Evolutionary conservation across 768 basidiomycete species (phyloP).

Genomic region (Candolleomyces efflorescens): DNA sequence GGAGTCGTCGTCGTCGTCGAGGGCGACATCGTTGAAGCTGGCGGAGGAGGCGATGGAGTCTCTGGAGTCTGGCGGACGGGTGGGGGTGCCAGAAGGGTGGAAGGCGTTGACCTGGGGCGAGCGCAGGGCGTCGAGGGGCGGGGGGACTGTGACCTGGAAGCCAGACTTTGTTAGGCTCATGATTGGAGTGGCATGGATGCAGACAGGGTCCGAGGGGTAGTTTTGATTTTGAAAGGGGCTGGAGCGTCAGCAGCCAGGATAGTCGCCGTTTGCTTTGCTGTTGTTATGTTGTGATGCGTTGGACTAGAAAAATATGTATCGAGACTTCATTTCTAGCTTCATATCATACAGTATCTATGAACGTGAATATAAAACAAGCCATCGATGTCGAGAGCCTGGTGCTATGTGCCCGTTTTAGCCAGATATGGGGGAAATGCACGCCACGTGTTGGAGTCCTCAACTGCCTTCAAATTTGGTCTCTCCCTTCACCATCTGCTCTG

Average conservation of each 20-base stretch:
- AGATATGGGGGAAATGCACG: background rate
- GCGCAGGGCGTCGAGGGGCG: constrained; percentile 43
- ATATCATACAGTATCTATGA: background rate
- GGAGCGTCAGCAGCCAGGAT: background rate
- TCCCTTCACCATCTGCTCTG: background rate
- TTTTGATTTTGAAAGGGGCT: background rate
- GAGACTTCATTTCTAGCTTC: too few species aligned
- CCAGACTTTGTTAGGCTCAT: constrained; percentile 12
- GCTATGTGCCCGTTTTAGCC: background rate
- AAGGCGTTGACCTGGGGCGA: constrained; percentile 40
- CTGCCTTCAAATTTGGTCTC: background rate
- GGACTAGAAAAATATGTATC: too few species aligned
- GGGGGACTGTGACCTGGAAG: constrained; percentile 20
- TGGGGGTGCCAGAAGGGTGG: background rate
- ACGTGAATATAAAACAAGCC: background rate
- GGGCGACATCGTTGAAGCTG: constrained; percentile 62
- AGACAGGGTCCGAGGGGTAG: constrained; percentile 2
- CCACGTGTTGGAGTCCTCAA: constrained; percentile 5
- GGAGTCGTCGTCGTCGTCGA: constrained; percentile 41
- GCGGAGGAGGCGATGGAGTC: constrained; percentile 43
- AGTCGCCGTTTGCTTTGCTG: background rate
- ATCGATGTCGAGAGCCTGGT: background rate
- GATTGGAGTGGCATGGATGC: constrained; percentile 1
- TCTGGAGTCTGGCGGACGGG: constrained; percentile 17
- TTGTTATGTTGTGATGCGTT: background rate